These are phyloP conservation scores for Phytophthora vignae DNA, from an alignment of 352 stramenopile genomes.

Conservation along the genomic window DNA sequence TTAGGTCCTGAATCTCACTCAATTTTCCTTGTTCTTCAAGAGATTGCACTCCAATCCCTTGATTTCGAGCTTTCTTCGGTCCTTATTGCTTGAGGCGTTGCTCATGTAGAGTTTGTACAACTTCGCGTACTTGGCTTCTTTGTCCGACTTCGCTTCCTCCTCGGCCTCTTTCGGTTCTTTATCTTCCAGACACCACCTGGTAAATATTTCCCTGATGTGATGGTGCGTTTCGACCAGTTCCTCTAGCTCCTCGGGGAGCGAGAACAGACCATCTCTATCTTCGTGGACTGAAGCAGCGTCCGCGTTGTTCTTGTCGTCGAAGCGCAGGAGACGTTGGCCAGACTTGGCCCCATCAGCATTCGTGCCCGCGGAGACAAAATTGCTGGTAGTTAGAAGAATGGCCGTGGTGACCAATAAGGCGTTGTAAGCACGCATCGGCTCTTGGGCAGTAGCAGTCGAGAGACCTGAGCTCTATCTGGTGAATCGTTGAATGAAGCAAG, in stretches of 20 bases:
- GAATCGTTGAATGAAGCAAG: constrained; percentile 9
- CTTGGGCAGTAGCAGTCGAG: background rate
- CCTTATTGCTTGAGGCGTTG: background rate
- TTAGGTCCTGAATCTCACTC: background rate
- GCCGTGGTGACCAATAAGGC: background rate
- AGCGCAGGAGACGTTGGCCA: background rate
- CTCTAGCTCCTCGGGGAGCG: constrained; percentile 7
- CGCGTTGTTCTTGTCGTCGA: background rate
- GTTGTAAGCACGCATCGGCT: background rate
- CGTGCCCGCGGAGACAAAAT: background rate
- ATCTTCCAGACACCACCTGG: constrained; percentile 11
- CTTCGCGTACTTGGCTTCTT: constrained; percentile 6
- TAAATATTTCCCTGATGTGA: constrained; percentile 17
- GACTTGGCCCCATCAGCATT: background rate
- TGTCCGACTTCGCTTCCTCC: background rate
- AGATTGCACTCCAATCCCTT: constrained; percentile 1
- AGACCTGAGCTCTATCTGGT: background rate
- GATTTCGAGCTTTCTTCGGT: background rate
- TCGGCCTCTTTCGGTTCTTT: constrained; percentile 6
- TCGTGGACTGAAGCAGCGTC: constrained; percentile 6
- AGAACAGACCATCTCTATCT: constrained; percentile 12
- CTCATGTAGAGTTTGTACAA: constrained; percentile 4
- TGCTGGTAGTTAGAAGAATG: background rate
- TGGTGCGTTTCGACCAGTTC: constrained; percentile 14
- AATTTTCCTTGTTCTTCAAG: background rate